Base-by-base conservation (phyloP, 1,284 basidiomycete genomes). In the Trametes hirsuta region DNA sequence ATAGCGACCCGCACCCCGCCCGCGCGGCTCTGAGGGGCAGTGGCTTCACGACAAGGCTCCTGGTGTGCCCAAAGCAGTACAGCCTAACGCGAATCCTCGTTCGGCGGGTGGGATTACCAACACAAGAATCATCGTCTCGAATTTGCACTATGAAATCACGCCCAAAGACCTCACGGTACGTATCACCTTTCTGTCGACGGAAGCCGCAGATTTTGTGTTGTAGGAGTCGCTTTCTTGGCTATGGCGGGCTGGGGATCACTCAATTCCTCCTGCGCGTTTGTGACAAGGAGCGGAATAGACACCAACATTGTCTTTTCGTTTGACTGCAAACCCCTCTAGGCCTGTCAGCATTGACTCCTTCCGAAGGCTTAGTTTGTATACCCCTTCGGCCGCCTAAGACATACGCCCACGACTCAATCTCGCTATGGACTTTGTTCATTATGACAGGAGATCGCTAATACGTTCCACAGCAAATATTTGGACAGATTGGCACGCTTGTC, bases 121-220 rank as follows among this genome's bases (percentile, higher is more conserved):
- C 71, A 84, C 81, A 59, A 87, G 87, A 71, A 85, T 98, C 66
- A 76, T 90, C 66, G 88, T 98, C 66, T 88, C 91, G 64, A 95
- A 95, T 75, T 71, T 98, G 69, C 96, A 98, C 77, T 98, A 97
- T 70, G 95, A 98, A 70, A 88, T 98, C 51, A 93, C 90, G 59
- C 83, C 90, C 71, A 88, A 87, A 78, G 95, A 98, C 77, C 82
- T 97, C 58, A 88, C 85, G 80, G 95, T 97, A 68, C 70, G 91
- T 47, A 37, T 44, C 42, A 30, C 35, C 10, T 11, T 37, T 37
- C 30, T 8, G 8, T 30, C 30, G 8, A 30, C 4, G 30, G 5
- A 1, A 30, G 8, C 30, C 8, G 30, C 30, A 8, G 30, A 8
- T 8, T 30, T 30, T 30, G 30, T 4, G 30, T 8, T 30, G 30